These are phyloP conservation scores for Colletotrichum tropicale DNA, from an alignment of 2,329 filamentous ascomycete genomes.

Conservation along the genomic window DNA sequence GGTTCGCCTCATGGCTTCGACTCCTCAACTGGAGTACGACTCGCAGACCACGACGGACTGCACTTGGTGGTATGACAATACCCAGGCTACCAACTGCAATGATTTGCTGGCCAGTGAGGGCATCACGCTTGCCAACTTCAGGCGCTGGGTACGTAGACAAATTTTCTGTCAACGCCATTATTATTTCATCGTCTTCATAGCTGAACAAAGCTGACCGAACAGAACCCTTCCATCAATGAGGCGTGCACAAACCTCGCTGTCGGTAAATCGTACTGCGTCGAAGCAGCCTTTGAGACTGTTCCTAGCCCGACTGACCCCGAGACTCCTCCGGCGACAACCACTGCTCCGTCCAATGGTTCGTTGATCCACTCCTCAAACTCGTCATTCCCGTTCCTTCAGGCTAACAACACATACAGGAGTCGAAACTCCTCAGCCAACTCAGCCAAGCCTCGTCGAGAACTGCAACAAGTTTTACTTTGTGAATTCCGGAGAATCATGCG, in stretches of 20 bases:
- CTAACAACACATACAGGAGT: background rate
- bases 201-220: background rate
- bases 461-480: background rate
- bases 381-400: background rate
- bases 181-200: background rate
- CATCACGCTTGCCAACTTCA: background rate
- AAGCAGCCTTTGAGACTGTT: background rate
- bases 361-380: background rate
- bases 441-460: background rate
- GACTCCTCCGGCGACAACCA: background rate
- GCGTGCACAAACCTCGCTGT: background rate
- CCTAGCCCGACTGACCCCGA: background rate
- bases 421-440: background rate
- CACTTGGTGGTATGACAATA: background rate
- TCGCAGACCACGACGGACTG: background rate
- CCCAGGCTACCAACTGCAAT: background rate
- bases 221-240: background rate
- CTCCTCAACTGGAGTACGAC: background rate
- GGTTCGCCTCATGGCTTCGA: background rate
- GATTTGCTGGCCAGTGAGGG: background rate
- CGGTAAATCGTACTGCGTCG: background rate
- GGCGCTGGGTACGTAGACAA: background rate
- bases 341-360: background rate
- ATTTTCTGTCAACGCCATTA: fast-evolving
- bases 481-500: background rate